Evolutionary conservation across 345 rosid species (phyloP).

Genomic region (Brassica juncea): DNA sequence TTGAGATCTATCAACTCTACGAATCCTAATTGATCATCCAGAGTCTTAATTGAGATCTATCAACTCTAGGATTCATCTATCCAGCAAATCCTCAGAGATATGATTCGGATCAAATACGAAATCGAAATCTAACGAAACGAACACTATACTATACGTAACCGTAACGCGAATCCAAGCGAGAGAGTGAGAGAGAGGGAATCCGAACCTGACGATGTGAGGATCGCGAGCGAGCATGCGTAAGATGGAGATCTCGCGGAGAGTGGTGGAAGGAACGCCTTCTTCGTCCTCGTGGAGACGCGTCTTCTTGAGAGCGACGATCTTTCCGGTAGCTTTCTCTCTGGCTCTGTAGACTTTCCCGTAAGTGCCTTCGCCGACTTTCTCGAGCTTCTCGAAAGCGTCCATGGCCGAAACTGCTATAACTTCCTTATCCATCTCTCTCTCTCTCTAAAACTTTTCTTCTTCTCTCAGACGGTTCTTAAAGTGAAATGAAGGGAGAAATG

Average conservation of each 20-base stretch:
- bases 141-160: not conserved
- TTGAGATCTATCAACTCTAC: too few relatives aligned
- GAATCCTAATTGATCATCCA: not conserved
- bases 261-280: conserved; percentile 98
- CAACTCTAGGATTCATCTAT: not conserved
- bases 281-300: conserved; percentile 98
- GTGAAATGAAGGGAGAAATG: not conserved
- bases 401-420: conserved; percentile 58
- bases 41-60: not conserved
- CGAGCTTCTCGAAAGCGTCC: conserved; percentile 94
- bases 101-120: not conserved
- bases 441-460: conserved; percentile 11
- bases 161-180: not conserved
- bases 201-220: conserved; percentile 80
- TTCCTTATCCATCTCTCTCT: conserved; percentile 49
- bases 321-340: conserved; percentile 87
- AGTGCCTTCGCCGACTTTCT: conserved; percentile 98
- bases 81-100: not conserved
- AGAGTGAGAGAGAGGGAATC: not conserved
- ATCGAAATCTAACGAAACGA: conserved; percentile 8
- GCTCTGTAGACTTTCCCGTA: conserved; percentile 98
- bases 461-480: conserved; percentile 9
- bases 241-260: conserved; percentile 97
- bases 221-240: conserved; percentile 97
- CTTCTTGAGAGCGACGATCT: conserved; percentile 93